These are phyloP conservation scores for Moesziomyces parantarcticus DNA, from an alignment of 1,284 basidiomycete genomes.

Conservation along the genomic window DNA sequence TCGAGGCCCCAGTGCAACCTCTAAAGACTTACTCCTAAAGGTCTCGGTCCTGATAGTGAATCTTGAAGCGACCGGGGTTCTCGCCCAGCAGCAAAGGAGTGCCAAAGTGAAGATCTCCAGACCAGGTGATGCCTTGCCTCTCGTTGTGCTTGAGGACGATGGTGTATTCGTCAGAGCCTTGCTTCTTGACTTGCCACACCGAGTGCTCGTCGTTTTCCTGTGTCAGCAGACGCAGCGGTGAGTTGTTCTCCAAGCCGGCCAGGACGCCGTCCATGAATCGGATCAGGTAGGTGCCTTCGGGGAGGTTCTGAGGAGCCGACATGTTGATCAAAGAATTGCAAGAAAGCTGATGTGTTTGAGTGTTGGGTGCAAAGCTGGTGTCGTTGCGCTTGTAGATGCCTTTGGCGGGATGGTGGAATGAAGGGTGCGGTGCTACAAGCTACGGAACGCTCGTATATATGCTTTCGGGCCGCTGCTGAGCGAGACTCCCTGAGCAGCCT, in stretches of 20 bases:
- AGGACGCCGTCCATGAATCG: slow-evolving; percentile 7
- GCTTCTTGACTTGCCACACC: slow-evolving; percentile 12
- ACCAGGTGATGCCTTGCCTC: slow-evolving; percentile 1
- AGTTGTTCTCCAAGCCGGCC: background rate
- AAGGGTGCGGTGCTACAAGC: background rate
- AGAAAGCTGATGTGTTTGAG: no score
- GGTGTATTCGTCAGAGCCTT: background rate
- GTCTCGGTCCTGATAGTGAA: background rate
- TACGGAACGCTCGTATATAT: background rate
- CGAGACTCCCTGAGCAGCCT: background rate
- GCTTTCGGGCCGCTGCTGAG: background rate
- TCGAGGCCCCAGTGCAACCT: no score
- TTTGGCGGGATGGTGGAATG: background rate
- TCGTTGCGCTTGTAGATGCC: background rate
- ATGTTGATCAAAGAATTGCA: background rate
- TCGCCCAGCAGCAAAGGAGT: background rate
- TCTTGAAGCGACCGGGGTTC: background rate
- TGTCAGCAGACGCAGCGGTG: background rate
- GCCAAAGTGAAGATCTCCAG: background rate
- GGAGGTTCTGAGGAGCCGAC: slow-evolving; percentile 6
- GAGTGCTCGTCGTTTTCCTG: background rate
- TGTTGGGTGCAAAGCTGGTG: background rate
- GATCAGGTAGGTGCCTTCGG: slow-evolving; percentile 18
- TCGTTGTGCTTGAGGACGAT: slow-evolving; percentile 7
- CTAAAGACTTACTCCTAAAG: background rate